These are phyloP conservation scores for Chimonanthus praecox DNA, from an alignment of 164 flowering plant genomes.

Conservation along the genomic window DNA sequence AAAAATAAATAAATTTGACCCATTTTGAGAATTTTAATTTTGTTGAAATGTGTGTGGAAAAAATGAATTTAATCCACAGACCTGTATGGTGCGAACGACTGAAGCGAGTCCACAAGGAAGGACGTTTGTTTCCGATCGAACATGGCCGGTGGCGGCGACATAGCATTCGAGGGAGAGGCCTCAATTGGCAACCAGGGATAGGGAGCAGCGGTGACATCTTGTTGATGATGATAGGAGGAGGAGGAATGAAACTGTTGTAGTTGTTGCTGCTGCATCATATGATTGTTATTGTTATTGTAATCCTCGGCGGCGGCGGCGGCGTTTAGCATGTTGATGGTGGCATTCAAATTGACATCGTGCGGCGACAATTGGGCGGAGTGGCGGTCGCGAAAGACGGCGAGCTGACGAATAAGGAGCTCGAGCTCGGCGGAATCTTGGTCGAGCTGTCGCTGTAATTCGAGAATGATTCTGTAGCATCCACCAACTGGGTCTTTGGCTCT, in stretches of 20 bases:
- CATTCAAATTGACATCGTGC: background rate
- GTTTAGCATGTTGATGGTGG: background rate
- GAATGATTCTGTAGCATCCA: conserved; percentile 42
- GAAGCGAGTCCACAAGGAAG: background rate
- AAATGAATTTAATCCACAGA: background rate
- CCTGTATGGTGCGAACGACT: conserved; percentile 1
- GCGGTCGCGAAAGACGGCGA: conserved; percentile 29
- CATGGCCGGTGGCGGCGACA: background rate
- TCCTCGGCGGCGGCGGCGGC: background rate
- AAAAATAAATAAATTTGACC: too few species aligned
- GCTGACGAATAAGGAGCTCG: conserved; percentile 32
- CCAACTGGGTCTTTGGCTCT: conserved; percentile 61
- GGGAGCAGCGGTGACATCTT: background rate
- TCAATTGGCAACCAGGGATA: background rate
- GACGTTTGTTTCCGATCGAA: background rate
- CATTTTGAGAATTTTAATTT: too few species aligned
- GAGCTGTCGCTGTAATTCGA: conserved; percentile 30
- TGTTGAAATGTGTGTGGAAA: too few species aligned
- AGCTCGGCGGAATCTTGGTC: conserved; percentile 31
- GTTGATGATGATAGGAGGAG: background rate
- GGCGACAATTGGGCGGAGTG: background rate
- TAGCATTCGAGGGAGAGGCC: background rate
- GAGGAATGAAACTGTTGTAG: background rate
- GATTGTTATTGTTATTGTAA: background rate
- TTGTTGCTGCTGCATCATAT: background rate